These are phyloP conservation scores for Metarhizium guizhouense DNA, from an alignment of 2,329 filamentous ascomycete species.

Conservation along the genomic window DNA sequence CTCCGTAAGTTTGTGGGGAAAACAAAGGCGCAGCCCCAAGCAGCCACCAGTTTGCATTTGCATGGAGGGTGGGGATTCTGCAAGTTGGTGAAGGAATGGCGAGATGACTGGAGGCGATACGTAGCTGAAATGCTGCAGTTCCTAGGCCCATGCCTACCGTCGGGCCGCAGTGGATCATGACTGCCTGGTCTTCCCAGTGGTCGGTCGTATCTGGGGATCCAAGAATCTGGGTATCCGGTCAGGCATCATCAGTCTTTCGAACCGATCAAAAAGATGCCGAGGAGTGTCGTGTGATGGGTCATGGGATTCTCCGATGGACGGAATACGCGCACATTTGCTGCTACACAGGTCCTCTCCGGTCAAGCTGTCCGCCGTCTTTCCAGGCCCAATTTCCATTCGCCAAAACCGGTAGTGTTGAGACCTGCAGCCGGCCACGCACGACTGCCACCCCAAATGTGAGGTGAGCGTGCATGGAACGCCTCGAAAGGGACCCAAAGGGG, in stretches of 20 bases:
- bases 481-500: too few relatives aligned
- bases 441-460: too few relatives aligned
- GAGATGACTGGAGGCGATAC: neutral
- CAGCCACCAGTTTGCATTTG: too few relatives aligned
- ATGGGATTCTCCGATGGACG: too few relatives aligned
- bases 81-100: neutral
- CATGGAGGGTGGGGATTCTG: neutral
- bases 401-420: neutral
- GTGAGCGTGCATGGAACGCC: too few relatives aligned
- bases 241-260: neutral
- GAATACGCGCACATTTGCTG: too few relatives aligned
- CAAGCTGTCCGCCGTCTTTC: too few relatives aligned
- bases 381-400: neutral
- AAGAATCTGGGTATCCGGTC: neutral
- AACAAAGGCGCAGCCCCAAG: too few relatives aligned
- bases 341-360: neutral
- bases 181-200: neutral
- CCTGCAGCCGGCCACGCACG: neutral
- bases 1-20: too few relatives aligned
- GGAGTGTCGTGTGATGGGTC: too few relatives aligned
- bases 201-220: neutral
- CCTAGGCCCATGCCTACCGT: neutral
- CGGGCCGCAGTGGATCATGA: slow-evolving; percentile 4
- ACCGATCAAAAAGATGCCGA: too few relatives aligned
- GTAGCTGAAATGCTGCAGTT: neutral